Evolutionary conservation across 2,329 filamentous ascomycete genomes (phyloP).

Genomic region (Arthrobotrys iridis): DNA sequence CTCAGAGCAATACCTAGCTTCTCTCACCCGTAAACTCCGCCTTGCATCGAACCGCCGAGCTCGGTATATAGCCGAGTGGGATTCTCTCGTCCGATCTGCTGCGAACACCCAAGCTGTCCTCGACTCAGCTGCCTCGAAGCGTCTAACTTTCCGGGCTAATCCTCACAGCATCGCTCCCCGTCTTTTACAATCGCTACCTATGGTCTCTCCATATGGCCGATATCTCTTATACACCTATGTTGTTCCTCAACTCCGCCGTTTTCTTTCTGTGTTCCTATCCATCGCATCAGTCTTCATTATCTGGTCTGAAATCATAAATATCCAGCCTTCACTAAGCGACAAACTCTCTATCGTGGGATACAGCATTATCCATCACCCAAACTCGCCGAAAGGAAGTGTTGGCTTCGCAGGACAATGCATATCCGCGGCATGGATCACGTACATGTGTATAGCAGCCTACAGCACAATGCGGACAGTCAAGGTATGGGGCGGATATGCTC

Average conservation of each 20-base stretch:
- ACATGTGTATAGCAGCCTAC: constrained; percentile 93
- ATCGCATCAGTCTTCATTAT: constrained; percentile 83
- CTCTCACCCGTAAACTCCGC: constrained; percentile 82
- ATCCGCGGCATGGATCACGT: constrained; percentile 87
- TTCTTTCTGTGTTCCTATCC: constrained; percentile 74
- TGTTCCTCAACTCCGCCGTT: constrained; percentile 74
- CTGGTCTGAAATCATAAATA: constrained; percentile 92
- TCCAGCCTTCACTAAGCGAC: constrained; percentile 78
- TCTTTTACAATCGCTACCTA: constrained; percentile 68
- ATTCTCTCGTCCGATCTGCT: constrained; percentile 77
- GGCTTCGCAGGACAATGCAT: constrained; percentile 87
- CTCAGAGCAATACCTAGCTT: constrained; percentile 90
- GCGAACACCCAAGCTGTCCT: constrained; percentile 80
- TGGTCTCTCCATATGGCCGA: constrained; percentile 82
- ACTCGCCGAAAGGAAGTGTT: constrained; percentile 76
- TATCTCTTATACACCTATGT: constrained; percentile 80
- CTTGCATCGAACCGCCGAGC: constrained; percentile 84
- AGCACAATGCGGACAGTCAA: constrained; percentile 90
- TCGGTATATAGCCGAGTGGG: constrained; percentile 87
- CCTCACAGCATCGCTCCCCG: constrained; percentile 50
- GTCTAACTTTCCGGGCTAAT: constrained; percentile 70
- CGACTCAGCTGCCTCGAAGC: constrained; percentile 81
- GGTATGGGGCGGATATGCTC: constrained; percentile 94
- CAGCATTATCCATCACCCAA: constrained; percentile 78
- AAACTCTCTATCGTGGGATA: constrained; percentile 69